Percentiles rank a stretch among this genome's conserved stretches.
These are phyloP conservation scores for Panaeolus papilionaceus DNA, from an alignment of 768 basidiomycete genomes.

Conservation along the genomic window DNA sequence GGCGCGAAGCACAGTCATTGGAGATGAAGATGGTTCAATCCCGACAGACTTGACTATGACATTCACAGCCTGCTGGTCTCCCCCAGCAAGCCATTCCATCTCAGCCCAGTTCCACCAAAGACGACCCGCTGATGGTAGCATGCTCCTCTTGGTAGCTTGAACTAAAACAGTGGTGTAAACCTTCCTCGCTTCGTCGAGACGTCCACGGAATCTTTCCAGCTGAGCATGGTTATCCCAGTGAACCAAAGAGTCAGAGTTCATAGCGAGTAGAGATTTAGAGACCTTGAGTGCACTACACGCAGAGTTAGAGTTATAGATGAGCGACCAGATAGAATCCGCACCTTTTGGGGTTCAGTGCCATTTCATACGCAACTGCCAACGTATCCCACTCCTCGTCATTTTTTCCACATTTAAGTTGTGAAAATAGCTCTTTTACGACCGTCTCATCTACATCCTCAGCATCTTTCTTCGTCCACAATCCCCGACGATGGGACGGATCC, in stretches of 20 bases:
- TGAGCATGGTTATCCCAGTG: constrained; percentile 83
- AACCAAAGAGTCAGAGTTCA: constrained; percentile 57
- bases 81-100: constrained; percentile 76
- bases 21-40: constrained; percentile 53
- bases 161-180: constrained; percentile 74
- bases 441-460: constrained; percentile 53
- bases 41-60: constrained; percentile 62
- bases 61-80: constrained; percentile 53
- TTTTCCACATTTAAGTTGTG: constrained; percentile 53
- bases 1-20: constrained; percentile 64
- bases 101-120: constrained; percentile 90
- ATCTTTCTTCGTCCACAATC: constrained; percentile 53
- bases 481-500: constrained; percentile 34
- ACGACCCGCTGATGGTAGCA: constrained; percentile 42
- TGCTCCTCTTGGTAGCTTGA: constrained; percentile 44
- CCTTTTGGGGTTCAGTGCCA: constrained; percentile 64
- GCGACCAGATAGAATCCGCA: constrained; percentile 29
- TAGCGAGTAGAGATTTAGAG: constrained; percentile 68
- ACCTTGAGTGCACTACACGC: constrained; percentile 65
- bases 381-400: constrained; percentile 71
- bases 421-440: constrained; percentile 64
- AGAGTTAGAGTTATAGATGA: constrained; percentile 5
- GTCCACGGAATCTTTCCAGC: constrained; percentile 71
- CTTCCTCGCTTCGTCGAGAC: constrained; percentile 73
- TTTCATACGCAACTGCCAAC: constrained; percentile 72